Evolutionary conservation across 352 stramenopile species (phyloP).

Genomic region (Pythium apleroticum): DNA sequence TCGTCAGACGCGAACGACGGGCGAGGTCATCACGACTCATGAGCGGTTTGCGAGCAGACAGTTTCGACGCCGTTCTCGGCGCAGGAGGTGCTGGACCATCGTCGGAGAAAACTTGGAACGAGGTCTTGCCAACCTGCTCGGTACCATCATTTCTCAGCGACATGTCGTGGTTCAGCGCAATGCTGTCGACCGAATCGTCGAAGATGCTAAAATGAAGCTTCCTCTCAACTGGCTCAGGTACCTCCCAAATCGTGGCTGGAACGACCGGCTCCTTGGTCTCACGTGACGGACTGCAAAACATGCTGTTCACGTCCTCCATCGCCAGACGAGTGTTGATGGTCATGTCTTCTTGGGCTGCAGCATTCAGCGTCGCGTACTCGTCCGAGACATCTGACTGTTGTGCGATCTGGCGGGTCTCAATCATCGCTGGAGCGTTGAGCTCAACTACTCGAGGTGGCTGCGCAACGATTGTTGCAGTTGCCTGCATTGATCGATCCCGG

Average conservation of each 20-base stretch:
- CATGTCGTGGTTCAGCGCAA: constrained; percentile 52
- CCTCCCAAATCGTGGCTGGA: constrained; percentile 39
- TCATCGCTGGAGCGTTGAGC: not conserved
- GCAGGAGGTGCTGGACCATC: constrained; percentile 21
- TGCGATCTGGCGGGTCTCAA: not conserved
- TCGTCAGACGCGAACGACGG: constrained; percentile 52
- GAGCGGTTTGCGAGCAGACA: constrained; percentile 54
- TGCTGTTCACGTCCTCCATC: constrained; percentile 81
- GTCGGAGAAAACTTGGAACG: constrained; percentile 54
- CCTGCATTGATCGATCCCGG: not conserved
- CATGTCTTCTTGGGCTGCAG: constrained; percentile 76
- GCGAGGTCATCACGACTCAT: constrained; percentile 69
- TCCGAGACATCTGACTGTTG: not conserved
- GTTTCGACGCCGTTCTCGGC: constrained; percentile 22
- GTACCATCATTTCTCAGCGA: constrained; percentile 44
- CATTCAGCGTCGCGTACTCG: constrained; percentile 22
- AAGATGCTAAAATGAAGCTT: constrained; percentile 87
- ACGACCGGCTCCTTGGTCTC: constrained; percentile 30
- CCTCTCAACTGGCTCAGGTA: constrained; percentile 71
- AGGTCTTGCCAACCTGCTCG: constrained; percentile 39
- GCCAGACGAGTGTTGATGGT: constrained; percentile 87
- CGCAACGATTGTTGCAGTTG: not conserved
- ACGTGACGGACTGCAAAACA: constrained; percentile 82
- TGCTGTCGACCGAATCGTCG: constrained; percentile 75
- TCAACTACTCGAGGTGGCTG: constrained; percentile 3